Percentiles rank a stretch among this genome's conserved stretches.
Conservation (phyloP, 2,329 filamentous ascomycete genomes). For the Colletotrichum sp. region DNA sequence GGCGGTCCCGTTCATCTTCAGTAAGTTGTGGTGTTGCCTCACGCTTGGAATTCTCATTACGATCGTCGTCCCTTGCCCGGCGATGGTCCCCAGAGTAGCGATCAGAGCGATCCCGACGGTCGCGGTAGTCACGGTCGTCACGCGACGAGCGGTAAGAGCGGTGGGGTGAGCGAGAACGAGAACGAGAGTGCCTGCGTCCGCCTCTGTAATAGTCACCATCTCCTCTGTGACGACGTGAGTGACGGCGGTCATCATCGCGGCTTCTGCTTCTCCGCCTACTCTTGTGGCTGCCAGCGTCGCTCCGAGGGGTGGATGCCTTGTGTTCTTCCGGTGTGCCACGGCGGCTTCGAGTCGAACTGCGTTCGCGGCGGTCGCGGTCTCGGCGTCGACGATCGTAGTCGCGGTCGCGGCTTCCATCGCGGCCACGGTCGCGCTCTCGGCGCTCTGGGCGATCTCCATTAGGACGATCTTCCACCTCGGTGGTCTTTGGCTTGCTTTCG, state of each 20-base stretch:
- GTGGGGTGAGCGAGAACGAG: conserved; percentile 75
- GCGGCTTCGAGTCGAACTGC: conserved; percentile 53
- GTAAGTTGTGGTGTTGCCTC: conserved; percentile 76
- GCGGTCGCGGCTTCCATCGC: conserved; percentile 51
- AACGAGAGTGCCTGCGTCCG: conserved; percentile 58
- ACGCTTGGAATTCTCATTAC: conserved; percentile 41
- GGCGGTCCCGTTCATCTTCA: conserved; percentile 94
- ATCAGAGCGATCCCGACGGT: conserved; percentile 55
- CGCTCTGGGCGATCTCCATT: conserved; percentile 52
- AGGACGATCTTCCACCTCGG: conserved; percentile 61
- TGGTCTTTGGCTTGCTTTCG: conserved; percentile 49
- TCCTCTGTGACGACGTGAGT: conserved; percentile 72
- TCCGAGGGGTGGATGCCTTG: conserved; percentile 70
- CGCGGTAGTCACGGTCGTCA: conserved; percentile 60
- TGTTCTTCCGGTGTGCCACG: conserved; percentile 59
- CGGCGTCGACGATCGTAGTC: conserved; percentile 53
- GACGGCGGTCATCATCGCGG: conserved; percentile 76
- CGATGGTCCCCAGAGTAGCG: conserved; percentile 44
- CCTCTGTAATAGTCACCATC: conserved; percentile 73
- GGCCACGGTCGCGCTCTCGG: conserved; percentile 58
- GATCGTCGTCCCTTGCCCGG: conserved; percentile 58
- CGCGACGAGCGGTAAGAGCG: conserved; percentile 59
- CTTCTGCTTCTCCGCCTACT: conserved; percentile 83
- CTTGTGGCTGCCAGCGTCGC: conserved; percentile 80
- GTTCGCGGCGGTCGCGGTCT: conserved; percentile 58